A percentile compares a stretch with the other conserved stretches of the same genome.
phyloP scores from a whole-genome alignment of 2,329 filamentous ascomycete species.

The Phialemoniopsis sp. region DNA sequence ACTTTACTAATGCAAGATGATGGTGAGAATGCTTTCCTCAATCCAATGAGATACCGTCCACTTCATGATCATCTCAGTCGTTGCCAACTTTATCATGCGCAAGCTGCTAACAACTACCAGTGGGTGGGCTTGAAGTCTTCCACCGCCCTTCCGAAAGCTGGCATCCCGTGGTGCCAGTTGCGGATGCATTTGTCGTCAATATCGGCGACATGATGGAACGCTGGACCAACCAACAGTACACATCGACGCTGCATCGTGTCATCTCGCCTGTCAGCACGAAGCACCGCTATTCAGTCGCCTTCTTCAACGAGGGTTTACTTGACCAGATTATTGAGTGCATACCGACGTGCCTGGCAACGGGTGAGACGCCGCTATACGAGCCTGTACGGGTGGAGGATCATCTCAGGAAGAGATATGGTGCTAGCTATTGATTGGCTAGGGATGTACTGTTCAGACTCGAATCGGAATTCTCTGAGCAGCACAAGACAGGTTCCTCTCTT shows the following conservation, averaged over 20 bases:
- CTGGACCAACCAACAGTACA: constrained; percentile 48
- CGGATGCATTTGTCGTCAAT: constrained; percentile 45
- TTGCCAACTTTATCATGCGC: too few species aligned
- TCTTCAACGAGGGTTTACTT: constrained; percentile 1
- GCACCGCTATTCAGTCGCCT: neutral
- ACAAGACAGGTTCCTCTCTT: too few species aligned
- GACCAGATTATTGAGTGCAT: constrained; percentile 23
- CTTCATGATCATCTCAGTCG: too few species aligned
- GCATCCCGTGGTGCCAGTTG: constrained; percentile 35
- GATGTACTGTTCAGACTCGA: too few species aligned
- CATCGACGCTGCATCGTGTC: constrained; percentile 47
- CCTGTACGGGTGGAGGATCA: constrained; percentile 26
- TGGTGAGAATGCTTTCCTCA: too few species aligned
- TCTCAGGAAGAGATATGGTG: constrained; percentile 17
- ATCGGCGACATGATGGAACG: constrained; percentile 41
- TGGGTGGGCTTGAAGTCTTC: constrained; percentile 48
- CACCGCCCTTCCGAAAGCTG: constrained; percentile 36
- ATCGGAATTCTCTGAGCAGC: too few species aligned
- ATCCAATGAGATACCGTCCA: too few species aligned
- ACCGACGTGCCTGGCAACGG: constrained; percentile 23
- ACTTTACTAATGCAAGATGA: constrained; percentile 49
- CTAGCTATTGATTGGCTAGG: too few species aligned
- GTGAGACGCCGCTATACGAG: constrained; percentile 21
- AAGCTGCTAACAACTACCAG: too few species aligned
- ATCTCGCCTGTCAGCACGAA: constrained; percentile 37